These are phyloP conservation scores for Didymosphaeria variabile DNA, from an alignment of 2,329 filamentous ascomycete species.

Conservation along the genomic window DNA sequence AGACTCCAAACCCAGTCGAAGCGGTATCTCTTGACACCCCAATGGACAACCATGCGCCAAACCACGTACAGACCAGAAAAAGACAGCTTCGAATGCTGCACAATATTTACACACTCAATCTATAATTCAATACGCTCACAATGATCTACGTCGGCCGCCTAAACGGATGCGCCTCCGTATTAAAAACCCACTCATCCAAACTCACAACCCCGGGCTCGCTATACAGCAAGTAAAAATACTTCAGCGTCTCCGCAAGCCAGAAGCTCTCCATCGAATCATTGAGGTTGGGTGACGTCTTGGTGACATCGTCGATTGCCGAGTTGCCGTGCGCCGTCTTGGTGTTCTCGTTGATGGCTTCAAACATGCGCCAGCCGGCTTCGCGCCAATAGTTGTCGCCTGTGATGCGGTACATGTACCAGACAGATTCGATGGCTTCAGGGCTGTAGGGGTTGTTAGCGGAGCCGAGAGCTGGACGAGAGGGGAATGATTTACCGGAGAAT, in stretches of 20 bases:
- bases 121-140: no score
- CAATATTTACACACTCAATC: neutral
- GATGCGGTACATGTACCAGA: constrained; percentile 80
- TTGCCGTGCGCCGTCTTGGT: constrained; percentile 71
- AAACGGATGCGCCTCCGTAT: constrained; percentile 58
- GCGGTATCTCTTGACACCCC: neutral
- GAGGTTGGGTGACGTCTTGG: constrained; percentile 54
- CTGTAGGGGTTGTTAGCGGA: constrained; percentile 28
- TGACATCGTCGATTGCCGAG: constrained; percentile 73
- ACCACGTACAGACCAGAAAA: neutral
- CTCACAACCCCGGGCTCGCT: constrained; percentile 66
- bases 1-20: neutral
- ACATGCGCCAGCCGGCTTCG: constrained; percentile 79
- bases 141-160: constrained; percentile 30
- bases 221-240: constrained; percentile 73
- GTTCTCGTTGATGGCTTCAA: constrained; percentile 67
- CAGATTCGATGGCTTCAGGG: constrained; percentile 81
- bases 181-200: constrained; percentile 72
- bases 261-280: constrained; percentile 78
- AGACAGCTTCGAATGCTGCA: neutral
- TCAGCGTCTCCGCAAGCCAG: constrained; percentile 74
- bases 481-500: constrained; percentile 62
- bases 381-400: constrained; percentile 73
- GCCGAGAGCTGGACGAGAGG: neutral
- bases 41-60: neutral